Conservation (phyloP, 306 rosid species). For the Malus domestica region DNA sequence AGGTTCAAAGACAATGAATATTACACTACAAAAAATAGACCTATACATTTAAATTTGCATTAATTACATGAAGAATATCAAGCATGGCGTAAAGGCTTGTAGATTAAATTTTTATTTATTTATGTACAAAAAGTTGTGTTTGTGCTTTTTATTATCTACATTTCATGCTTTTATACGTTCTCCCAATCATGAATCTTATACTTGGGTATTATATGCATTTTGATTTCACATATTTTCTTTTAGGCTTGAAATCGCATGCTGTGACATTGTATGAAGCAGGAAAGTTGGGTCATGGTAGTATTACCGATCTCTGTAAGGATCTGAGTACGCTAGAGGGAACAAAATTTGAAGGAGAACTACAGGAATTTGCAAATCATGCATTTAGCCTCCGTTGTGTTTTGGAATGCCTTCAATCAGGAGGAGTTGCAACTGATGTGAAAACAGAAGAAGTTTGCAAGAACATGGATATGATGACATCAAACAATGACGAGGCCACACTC, state of each 20-base stretch:
- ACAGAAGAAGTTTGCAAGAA: conserved; percentile 38
- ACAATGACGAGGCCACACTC: conserved; percentile 33
- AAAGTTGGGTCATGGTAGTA: conserved; percentile 85
- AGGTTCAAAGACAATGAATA: background rate
- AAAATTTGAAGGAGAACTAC: conserved; percentile 90
- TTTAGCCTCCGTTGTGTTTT: conserved; percentile 87
- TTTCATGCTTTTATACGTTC: conserved; percentile 4
- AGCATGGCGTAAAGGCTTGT: background rate
- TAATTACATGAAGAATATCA: background rate
- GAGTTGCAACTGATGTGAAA: conserved; percentile 40
- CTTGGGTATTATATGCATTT: background rate
- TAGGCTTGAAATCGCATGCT: conserved; percentile 97
- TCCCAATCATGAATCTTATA: background rate
- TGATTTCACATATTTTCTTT: conserved; percentile 5
- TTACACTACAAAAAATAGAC: background rate
- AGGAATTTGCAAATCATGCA: conserved; percentile 95
- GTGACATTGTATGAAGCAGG: conserved; percentile 96
- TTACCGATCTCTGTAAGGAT: conserved; percentile 91
- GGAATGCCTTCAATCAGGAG: conserved; percentile 86
- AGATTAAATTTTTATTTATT: background rate
- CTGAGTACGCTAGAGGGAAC: conserved; percentile 77
- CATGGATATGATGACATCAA: conserved; percentile 33
- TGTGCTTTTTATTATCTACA: background rate
- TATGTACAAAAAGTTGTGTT: background rate
- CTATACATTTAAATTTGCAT: background rate